Conservation (phyloP, 306 rosid species). For the Gynostemma pentaphyllum region DNA sequence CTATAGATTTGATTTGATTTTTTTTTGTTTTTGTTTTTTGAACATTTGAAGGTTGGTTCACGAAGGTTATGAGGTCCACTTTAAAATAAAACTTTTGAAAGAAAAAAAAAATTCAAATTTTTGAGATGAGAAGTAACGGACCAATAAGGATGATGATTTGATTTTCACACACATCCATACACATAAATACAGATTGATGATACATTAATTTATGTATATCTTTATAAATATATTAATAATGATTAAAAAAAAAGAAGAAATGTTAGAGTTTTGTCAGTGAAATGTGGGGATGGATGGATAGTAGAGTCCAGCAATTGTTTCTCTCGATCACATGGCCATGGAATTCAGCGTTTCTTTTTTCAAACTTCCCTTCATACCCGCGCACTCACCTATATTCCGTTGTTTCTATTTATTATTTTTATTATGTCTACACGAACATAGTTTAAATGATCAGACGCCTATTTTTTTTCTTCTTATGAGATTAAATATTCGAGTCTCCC, state of each 20-base stretch:
- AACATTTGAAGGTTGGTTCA: conserved; percentile 32
- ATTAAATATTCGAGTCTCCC: too few relatives aligned
- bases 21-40: too few relatives aligned
- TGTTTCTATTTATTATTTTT: conserved; percentile 23
- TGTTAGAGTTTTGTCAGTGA: conserved; percentile 12
- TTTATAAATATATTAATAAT: too few relatives aligned
- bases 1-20: too few relatives aligned
- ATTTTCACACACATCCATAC: not conserved
- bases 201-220: not conserved
- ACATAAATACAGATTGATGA: not conserved
- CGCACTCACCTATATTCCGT: conserved; percentile 55
- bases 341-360: conserved; percentile 81
- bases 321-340: conserved; percentile 44
- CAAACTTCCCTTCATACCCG: conserved; percentile 87
- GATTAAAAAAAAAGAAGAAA: not conserved
- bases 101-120: conserved; percentile 21
- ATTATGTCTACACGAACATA: too few relatives aligned
- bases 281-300: conserved; percentile 26
- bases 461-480: too few relatives aligned
- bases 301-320: conserved; percentile 24
- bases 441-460: too few relatives aligned
- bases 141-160: not conserved
- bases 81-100: conserved; percentile 15
- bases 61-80: conserved; percentile 44
- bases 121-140: not conserved